phyloP scores from a whole-genome alignment of 805 yeast genomes.

The Kuraishia hungarica region DNA sequence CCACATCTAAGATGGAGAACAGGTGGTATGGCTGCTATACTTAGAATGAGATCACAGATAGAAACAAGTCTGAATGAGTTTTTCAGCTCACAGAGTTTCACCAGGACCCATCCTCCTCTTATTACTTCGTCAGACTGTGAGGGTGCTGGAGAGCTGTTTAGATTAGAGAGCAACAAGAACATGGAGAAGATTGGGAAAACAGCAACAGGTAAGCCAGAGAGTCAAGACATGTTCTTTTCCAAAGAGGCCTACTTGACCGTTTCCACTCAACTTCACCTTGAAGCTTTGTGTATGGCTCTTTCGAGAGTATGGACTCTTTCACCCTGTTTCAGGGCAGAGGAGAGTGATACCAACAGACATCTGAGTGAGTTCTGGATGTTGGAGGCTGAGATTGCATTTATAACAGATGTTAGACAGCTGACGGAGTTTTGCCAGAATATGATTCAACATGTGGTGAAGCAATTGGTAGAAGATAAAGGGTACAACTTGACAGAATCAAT shows the following conservation, averaged over 20 bases:
- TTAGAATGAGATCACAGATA: conserved; percentile 66
- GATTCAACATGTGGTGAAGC: conserved; percentile 44
- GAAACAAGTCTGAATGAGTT: conserved; percentile 46
- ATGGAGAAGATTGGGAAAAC: conserved; percentile 8
- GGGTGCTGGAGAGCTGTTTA: conserved; percentile 91
- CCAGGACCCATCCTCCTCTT: conserved; percentile 79
- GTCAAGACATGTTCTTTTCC: conserved; percentile 45
- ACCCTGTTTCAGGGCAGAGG: conserved; percentile 93
- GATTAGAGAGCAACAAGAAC: conserved; percentile 19
- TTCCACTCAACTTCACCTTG: conserved; percentile 87
- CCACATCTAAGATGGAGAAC: conserved; percentile 78
- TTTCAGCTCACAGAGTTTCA: conserved; percentile 45
- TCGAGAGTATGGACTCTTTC: conserved; percentile 80
- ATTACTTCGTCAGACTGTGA: conserved; percentile 90
- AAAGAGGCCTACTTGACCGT: conserved; percentile 72
- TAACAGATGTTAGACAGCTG: conserved; percentile 47
- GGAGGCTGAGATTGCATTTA: conserved; percentile 80
- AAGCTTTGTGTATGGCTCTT: conserved; percentile 65
- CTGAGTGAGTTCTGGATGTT: conserved; percentile 96
- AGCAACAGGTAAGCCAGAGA: conserved; percentile 5
- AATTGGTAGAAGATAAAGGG: conserved; percentile 18
- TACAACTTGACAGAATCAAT: conserved; percentile 27
- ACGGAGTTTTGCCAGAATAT: conserved; percentile 61
- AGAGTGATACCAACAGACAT: conserved; percentile 85
- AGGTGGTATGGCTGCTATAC: conserved; percentile 48